These are phyloP conservation scores for Erythrophleum ivorense DNA, from an alignment of 331 rosid genomes.

Conservation along the genomic window DNA sequence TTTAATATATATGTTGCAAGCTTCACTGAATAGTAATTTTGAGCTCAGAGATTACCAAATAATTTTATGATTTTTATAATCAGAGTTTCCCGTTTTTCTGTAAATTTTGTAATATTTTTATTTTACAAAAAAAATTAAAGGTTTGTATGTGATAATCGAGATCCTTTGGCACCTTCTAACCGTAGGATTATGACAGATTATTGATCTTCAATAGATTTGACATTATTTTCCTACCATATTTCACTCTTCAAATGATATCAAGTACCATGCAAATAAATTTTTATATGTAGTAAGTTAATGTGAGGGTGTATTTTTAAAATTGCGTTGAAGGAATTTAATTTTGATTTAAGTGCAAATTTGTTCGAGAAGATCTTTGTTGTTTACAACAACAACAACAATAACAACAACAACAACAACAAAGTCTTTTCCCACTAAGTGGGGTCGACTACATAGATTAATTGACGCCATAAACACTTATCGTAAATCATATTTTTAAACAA, in stretches of 20 bases:
- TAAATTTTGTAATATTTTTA: neutral
- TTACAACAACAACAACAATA: too few species aligned
- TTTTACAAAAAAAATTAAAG: neutral
- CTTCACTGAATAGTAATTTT: neutral
- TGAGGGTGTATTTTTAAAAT: too few species aligned
- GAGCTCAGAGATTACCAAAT: neutral
- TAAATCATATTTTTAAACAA: too few species aligned
- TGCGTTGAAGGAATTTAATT: too few species aligned
- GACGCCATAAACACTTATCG: too few species aligned
- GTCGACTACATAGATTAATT: too few species aligned
- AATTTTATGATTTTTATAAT: neutral
- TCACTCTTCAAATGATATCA: neutral
- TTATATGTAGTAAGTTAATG: neutral
- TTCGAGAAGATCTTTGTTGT: too few species aligned
- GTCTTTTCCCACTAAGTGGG: too few species aligned
- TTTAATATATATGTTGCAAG: conserved; percentile 3
- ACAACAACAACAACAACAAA: too few species aligned
- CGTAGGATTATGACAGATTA: neutral
- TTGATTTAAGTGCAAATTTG: too few species aligned
- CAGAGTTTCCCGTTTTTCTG: neutral
- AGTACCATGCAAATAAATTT: neutral
- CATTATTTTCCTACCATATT: neutral
- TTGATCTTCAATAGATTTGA: neutral
- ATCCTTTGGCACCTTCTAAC: neutral
- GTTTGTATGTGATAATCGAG: neutral